These are phyloP conservation scores for Neospora caninum DNA, from an alignment of 169 alveolate species.

Conservation along the genomic window DNA sequence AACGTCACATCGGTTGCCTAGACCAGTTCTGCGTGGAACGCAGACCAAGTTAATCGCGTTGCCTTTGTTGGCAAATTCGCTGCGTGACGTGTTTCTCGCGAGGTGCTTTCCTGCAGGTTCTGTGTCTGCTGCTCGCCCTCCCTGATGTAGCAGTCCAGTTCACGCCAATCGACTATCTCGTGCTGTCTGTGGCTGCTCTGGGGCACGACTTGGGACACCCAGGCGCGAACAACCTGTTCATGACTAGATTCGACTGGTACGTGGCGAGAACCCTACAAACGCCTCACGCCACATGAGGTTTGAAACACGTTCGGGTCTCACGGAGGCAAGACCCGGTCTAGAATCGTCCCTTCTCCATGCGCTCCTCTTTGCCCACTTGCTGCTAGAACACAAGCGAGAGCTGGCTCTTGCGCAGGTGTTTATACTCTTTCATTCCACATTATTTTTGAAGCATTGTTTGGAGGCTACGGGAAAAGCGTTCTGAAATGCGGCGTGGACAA, in stretches of 20 bases:
- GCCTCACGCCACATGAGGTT: background rate
- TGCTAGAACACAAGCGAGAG: too few species aligned
- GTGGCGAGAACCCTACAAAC: background rate
- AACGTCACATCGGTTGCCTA: too few species aligned
- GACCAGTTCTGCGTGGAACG: background rate
- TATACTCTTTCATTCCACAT: too few species aligned
- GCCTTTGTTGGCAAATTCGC: too few species aligned
- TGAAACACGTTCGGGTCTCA: too few species aligned
- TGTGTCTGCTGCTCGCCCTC: conserved; percentile 56
- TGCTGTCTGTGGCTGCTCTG: conserved; percentile 66
- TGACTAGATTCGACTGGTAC: conserved; percentile 38
- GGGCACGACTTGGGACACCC: conserved; percentile 70
- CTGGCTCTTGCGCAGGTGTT: too few species aligned
- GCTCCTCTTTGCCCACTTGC: background rate
- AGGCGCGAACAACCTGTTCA: conserved; percentile 66
- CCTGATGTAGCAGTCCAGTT: conserved; percentile 59
- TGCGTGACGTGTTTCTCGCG: too few species aligned
- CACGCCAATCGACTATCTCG: conserved; percentile 53
- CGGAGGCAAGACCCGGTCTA: background rate
- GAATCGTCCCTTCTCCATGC: background rate
- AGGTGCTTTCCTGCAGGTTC: conserved; percentile 17
- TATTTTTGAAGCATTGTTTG: too few species aligned
- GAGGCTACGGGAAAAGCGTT: too few species aligned
- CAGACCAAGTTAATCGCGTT: too few species aligned
- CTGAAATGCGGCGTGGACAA: too few species aligned